Conservation (phyloP, 192 early-diverging fungal species). For the Entomortierella parvispora region DNA sequence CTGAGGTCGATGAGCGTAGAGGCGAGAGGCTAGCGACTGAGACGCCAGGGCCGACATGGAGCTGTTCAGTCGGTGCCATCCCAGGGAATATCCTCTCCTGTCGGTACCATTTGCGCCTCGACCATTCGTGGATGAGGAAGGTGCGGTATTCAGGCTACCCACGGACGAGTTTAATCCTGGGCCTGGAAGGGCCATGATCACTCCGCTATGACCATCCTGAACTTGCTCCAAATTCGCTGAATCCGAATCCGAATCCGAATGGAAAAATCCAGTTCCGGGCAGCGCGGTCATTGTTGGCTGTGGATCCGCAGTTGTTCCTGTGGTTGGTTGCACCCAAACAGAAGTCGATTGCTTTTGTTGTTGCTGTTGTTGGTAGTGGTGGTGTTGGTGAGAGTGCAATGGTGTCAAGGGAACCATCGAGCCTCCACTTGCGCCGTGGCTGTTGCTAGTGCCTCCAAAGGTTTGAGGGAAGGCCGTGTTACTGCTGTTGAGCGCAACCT, state of each 20-base stretch:
- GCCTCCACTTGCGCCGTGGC: too few species aligned
- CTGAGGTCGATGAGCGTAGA: constrained; percentile 26
- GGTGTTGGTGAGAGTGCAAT: too few species aligned
- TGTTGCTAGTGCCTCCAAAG: too few species aligned
- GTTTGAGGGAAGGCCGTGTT: too few species aligned
- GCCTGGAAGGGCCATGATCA: constrained; percentile 35
- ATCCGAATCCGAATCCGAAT: neutral
- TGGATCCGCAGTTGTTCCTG: too few species aligned
- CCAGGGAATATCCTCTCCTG: neutral
- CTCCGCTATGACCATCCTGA: constrained; percentile 22
- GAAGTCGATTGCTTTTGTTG: neutral
- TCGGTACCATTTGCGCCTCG: neutral
- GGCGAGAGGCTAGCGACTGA: constrained; percentile 26
- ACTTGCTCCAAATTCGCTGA: neutral
- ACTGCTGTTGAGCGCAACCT: too few species aligned
- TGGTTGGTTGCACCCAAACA: too few species aligned
- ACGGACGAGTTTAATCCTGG: neutral
- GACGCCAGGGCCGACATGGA: constrained; percentile 13
- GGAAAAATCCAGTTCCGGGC: neutral
- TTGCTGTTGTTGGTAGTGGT: neutral
- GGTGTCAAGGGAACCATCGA: too few species aligned
- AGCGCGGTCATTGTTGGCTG: constrained; percentile 1
- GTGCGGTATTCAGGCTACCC: too few species aligned
- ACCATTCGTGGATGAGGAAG: neutral
- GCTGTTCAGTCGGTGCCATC: constrained; percentile 6